These are phyloP conservation scores for Quercus suber DNA, from an alignment of 306 rosid genomes.

Conservation along the genomic window DNA sequence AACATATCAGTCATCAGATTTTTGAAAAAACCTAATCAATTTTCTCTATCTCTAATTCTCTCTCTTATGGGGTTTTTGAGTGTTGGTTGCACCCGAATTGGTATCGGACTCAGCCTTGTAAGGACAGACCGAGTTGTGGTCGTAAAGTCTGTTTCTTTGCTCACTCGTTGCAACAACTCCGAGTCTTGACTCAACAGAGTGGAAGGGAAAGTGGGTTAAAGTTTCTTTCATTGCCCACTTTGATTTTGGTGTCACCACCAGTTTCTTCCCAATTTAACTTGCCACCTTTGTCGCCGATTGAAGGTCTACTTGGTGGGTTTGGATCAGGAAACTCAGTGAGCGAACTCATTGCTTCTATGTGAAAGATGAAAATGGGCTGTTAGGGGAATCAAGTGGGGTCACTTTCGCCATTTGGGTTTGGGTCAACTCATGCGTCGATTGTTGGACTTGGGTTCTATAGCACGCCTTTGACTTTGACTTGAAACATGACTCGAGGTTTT, in stretches of 20 bases:
- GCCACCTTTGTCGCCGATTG: conserved; percentile 44
- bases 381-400: conserved; percentile 15
- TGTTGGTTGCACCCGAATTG: conserved; percentile 92
- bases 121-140: conserved; percentile 64
- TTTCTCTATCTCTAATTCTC: too few species aligned
- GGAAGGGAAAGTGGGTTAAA: neutral
- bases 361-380: conserved; percentile 23
- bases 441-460: conserved; percentile 1
- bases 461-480: neutral
- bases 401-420: conserved; percentile 4
- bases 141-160: conserved; percentile 90
- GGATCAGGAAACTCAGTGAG: conserved; percentile 19
- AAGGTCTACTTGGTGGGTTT: conserved; percentile 15
- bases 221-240: conserved; percentile 50
- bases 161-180: conserved; percentile 66
- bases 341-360: conserved; percentile 43
- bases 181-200: conserved; percentile 37
- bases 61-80: conserved; percentile 89
- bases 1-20: too few species aligned
- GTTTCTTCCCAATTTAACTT: conserved; percentile 39
- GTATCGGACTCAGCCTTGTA: conserved; percentile 81
- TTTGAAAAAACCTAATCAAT: too few species aligned
- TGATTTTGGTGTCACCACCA: conserved; percentile 47
- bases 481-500: neutral
- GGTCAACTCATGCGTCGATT: conserved; percentile 27